Conservation (phyloP, 2,329 filamentous ascomycete species). For the Pseudogymnoascus sp. region DNA sequence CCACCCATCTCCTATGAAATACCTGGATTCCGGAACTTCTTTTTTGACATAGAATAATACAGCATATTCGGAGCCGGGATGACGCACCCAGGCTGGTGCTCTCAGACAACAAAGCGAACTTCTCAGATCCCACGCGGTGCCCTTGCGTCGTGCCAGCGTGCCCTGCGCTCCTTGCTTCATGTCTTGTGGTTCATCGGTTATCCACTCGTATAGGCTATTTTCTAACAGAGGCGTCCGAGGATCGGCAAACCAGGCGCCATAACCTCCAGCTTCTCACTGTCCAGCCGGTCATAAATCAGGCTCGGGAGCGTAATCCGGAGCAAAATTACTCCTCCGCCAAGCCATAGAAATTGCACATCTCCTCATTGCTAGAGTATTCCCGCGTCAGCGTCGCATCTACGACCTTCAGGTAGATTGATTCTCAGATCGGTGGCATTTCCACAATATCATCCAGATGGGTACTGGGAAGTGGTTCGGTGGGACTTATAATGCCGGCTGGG, state of each 20-base stretch:
- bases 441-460: not conserved
- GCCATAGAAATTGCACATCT: not conserved
- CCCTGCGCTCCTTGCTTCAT: not conserved
- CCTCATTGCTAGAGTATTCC: not conserved
- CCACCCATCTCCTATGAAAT: not conserved
- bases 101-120: not conserved
- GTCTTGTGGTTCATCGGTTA: not conserved
- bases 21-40: not conserved
- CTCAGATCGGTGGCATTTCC: not conserved
- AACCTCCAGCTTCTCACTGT: not conserved
- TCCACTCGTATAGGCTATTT: not conserved
- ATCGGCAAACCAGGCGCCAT: not conserved
- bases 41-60: not conserved
- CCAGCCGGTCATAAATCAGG: not conserved
- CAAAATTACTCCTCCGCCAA: conserved; percentile 2
- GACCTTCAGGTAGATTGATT: not conserved
- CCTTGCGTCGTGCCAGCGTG: not conserved
- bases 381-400: not conserved
- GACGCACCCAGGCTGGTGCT: not conserved
- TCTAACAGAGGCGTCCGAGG: not conserved
- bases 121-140: not conserved
- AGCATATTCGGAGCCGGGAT: not conserved
- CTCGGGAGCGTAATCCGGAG: conserved; percentile 2
- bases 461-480: not conserved
- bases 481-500: not conserved